These are phyloP conservation scores for Blechomonas ayalai DNA, from an alignment of 208 protist genomes.

Conservation along the genomic window DNA sequence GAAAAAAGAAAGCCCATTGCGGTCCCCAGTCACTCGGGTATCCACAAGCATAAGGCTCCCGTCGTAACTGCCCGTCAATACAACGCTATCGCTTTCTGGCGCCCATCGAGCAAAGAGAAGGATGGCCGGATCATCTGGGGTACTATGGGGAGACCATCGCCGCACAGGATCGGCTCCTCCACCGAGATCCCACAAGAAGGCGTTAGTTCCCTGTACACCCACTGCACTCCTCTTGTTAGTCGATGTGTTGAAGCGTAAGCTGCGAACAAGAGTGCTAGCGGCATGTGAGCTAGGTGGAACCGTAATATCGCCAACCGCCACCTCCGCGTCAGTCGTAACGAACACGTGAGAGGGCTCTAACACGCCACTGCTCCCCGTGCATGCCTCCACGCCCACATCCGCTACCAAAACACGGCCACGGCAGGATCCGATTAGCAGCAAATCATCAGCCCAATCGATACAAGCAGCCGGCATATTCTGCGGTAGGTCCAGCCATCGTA, in stretches of 20 bases:
- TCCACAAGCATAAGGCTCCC: constrained; percentile 60
- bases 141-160: constrained; percentile 39
- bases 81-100: constrained; percentile 37
- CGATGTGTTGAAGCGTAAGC: constrained; percentile 31
- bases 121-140: constrained; percentile 12
- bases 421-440: constrained; percentile 57
- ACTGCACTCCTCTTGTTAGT: constrained; percentile 30
- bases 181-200: constrained; percentile 60
- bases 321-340: constrained; percentile 4
- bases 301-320: constrained; percentile 35
- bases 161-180: constrained; percentile 31
- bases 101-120: constrained; percentile 73
- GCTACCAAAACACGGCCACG: constrained; percentile 60
- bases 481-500: constrained; percentile 65
- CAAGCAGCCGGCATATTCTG: constrained; percentile 20
- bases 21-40: constrained; percentile 12
- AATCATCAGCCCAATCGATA: constrained; percentile 58
- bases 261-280: constrained; percentile 58
- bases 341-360: no score
- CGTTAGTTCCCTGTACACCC: constrained; percentile 27
- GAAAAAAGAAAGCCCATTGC: constrained; percentile 21
- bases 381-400: constrained; percentile 17
- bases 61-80: constrained; percentile 67
- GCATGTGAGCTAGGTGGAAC: constrained; percentile 46
- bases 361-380: constrained; percentile 13